Conservation (phyloP, 768 basidiomycete genomes). For the Leucosporidium yakuticum region DNA sequence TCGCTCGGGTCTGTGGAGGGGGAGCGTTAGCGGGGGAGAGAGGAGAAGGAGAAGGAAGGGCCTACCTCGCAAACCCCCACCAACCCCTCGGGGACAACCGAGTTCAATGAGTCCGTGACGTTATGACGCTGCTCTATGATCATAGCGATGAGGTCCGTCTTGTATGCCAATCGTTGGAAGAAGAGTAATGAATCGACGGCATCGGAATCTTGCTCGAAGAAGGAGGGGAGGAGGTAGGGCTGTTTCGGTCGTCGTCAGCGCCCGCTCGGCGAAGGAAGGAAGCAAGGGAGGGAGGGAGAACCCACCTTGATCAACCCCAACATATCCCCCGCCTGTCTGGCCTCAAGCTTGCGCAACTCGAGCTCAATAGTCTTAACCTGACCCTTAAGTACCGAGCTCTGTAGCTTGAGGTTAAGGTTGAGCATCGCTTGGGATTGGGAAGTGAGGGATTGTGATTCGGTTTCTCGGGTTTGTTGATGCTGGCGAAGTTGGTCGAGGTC, state of each 20-base stretch:
- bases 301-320: slow-evolving; percentile 73
- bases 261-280: not conserved
- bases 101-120: slow-evolving; percentile 77
- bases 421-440: slow-evolving; percentile 89
- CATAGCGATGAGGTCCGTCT: slow-evolving; percentile 76
- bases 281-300: not conserved
- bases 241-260: slow-evolving; percentile 39
- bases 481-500: slow-evolving; percentile 78
- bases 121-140: slow-evolving; percentile 76
- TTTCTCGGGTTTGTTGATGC: slow-evolving; percentile 76
- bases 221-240: slow-evolving; percentile 87
- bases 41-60: slow-evolving; percentile 6
- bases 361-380: slow-evolving; percentile 84
- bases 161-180: slow-evolving; percentile 81
- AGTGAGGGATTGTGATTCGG: slow-evolving; percentile 71
- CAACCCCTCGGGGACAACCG: slow-evolving; percentile 69
- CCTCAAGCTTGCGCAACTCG: slow-evolving; percentile 78
- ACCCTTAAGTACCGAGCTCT: slow-evolving; percentile 82
- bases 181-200: slow-evolving; percentile 84
- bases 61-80: slow-evolving; percentile 91
- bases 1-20: slow-evolving; percentile 66
- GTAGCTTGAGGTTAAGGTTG: slow-evolving; percentile 88
- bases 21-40: not conserved
- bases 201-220: slow-evolving; percentile 80
- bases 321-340: slow-evolving; percentile 71